A percentile compares a stretch with the other conserved stretches of the same genome.
These are phyloP conservation scores for Hortaea sp. DNA, from an alignment of 2,329 filamentous ascomycete species.

Conservation along the genomic window DNA sequence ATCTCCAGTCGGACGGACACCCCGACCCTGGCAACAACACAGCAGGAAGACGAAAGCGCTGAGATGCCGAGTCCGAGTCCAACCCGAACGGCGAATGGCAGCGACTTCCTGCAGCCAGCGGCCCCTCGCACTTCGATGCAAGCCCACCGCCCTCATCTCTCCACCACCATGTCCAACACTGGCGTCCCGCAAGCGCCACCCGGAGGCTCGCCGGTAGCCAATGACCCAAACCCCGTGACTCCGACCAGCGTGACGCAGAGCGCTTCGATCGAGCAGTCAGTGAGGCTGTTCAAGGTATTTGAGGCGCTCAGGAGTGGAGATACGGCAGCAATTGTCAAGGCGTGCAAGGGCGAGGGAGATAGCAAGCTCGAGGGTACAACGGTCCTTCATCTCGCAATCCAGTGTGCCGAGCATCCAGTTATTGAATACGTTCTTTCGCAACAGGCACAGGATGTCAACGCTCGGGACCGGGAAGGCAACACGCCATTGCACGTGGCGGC, in stretches of 20 bases:
- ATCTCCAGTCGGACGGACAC: slow-evolving; percentile 40
- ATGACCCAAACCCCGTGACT: slow-evolving; percentile 11
- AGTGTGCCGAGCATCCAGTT: slow-evolving; percentile 85
- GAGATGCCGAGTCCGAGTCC: slow-evolving; percentile 5
- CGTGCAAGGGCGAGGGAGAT: slow-evolving; percentile 49
- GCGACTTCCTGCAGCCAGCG: slow-evolving; percentile 18
- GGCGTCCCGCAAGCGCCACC: slow-evolving; percentile 1
- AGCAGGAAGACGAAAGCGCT: slow-evolving; percentile 1
- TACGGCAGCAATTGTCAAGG: slow-evolving; percentile 78
- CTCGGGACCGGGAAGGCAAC: slow-evolving; percentile 86
- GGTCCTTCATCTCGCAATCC: slow-evolving; percentile 80
- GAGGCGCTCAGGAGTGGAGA: slow-evolving; percentile 87
- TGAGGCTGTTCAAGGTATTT: slow-evolving; percentile 87
- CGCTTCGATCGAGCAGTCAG: slow-evolving; percentile 72
- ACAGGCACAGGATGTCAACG: slow-evolving; percentile 61
- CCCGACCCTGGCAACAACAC: slow-evolving; percentile 14
- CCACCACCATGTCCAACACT: slow-evolving; percentile 26
- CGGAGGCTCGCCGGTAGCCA: slow-evolving; percentile 3
- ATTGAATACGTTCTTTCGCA: slow-evolving; percentile 87
- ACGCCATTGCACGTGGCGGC: slow-evolving; percentile 85
- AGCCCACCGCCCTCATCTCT: slow-evolving; percentile 22
- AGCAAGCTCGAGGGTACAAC: slow-evolving; percentile 66
- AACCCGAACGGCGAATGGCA: slow-evolving; percentile 12
- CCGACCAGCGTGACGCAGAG: slow-evolving; percentile 23
- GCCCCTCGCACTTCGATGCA: slow-evolving; percentile 14